Evolutionary conservation across 176 grass and related monocot genomes (phyloP), one percentile per base, ranked within the genome.

Genomic region (Eleusine indica): DNA sequence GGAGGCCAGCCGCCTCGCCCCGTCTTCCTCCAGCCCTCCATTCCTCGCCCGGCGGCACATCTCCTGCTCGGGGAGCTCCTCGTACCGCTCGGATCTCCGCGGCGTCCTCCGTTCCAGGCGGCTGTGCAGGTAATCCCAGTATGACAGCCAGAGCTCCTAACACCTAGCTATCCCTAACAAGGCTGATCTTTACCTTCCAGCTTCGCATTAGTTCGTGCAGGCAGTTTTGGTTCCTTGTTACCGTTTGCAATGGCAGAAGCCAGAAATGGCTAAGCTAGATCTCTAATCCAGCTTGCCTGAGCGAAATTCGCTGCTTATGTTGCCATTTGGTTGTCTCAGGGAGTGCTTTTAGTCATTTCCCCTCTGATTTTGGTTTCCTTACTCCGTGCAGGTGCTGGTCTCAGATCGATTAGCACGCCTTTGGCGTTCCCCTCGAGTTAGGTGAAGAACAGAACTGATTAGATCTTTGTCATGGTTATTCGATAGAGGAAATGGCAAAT

Each of bases 391-490:
- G 83, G 46, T 14, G 51, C 19, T 29, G 10, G 41, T 44, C 22
- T 30, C 57, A 62, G 53, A 57, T 57, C 18, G 18, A 57, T 40
- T 21, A 3, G 30, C 46, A 49, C 12, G 66, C 19, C 35, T 71
- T 16, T 49, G 57, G 14, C 5, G 14, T n/a, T 79, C 56, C 32
- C 15, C 21, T 35, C 21, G 16, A 53, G 1, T 6, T 56, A 13
- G 54, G 62, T 40, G 35, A 41, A n/a, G 37, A 40, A 21, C 21
- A 2, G 7, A 40, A 42, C 16, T 42, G 5, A 14, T 7, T 5
- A 44, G n/a, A 71, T 78, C 35, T 64, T 37, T 61, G 29, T 11
- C 68, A 86, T 86, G 88, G 48, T 30, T 70, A 40, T 81, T 53
- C 46, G 2, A 12, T 77, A 42, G 38, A 42, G 48, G 40, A 29